A percentile compares a stretch with the other conserved stretches of the same genome.
phyloP scores from a whole-genome alignment of 805 yeast genomes.

The Cyberlindnera americana region DNA sequence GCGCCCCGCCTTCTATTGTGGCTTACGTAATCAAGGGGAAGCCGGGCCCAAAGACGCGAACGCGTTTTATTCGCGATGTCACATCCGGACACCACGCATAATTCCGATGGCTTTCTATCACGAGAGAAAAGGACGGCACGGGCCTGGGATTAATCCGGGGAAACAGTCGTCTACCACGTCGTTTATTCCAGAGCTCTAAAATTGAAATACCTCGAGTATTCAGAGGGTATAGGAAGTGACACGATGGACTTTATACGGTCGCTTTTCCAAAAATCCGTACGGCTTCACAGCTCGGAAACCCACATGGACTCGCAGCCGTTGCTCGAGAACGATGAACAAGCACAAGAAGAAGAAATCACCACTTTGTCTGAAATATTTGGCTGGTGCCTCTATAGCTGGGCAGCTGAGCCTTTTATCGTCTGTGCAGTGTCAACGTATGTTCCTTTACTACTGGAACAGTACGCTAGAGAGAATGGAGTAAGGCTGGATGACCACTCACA shows the following conservation, averaged over 20 bases:
- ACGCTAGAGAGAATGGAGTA: constrained; percentile 73
- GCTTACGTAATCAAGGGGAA: too few species aligned
- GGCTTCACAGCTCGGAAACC: neutral
- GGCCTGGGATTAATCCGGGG: too few species aligned
- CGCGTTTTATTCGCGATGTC: constrained; percentile 4
- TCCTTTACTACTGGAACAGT: constrained; percentile 65
- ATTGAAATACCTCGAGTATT: too few species aligned
- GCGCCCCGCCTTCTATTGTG: too few species aligned
- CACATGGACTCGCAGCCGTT: neutral
- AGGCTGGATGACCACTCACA: constrained; percentile 50
- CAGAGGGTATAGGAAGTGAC: too few species aligned
- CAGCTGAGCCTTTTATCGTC: constrained; percentile 78
- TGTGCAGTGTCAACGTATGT: constrained; percentile 77
- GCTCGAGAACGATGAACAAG: neutral
- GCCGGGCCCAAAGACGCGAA: constrained; percentile 1
- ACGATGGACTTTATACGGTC: constrained; percentile 2
- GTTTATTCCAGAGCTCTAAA: too few species aligned
- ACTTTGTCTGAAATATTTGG: constrained; percentile 47
- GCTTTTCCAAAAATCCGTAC: neutral
- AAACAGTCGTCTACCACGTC: too few species aligned
- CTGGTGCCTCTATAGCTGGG: constrained; percentile 70
- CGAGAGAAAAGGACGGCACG: too few species aligned
- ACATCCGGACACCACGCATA: too few species aligned
- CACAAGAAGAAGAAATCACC: constrained; percentile 30
- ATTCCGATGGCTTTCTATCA: too few species aligned